A percentile compares a stretch with the other conserved stretches of the same genome.
Evolutionary conservation across 441 rosid genomes (phyloP).

Genomic region (Gossypium trilobum): DNA sequence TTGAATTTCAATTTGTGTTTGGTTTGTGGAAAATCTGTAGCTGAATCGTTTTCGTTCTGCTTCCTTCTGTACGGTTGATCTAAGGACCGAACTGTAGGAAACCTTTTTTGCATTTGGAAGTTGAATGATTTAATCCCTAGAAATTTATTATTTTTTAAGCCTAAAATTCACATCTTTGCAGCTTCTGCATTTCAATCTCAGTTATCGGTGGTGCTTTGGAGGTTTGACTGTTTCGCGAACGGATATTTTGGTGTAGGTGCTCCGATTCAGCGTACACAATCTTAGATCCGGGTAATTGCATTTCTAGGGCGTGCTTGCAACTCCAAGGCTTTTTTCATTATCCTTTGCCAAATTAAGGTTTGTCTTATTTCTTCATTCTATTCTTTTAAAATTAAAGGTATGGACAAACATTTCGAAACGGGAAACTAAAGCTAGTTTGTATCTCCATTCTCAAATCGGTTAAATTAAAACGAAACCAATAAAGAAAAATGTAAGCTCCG

Average conservation of each 20-base stretch:
- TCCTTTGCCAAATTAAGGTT: background rate
- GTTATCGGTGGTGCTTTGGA: background rate
- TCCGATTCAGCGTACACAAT: background rate
- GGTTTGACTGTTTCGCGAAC: conserved; percentile 2
- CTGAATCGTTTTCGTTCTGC: background rate
- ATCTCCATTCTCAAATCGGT: background rate
- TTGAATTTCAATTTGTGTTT: background rate
- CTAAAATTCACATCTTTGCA: conserved; percentile 2
- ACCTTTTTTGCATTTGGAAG: background rate
- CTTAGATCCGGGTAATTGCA: background rate
- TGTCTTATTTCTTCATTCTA: background rate
- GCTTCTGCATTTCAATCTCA: background rate
- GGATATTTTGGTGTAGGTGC: background rate
- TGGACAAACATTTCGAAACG: background rate
- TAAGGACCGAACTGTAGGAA: background rate
- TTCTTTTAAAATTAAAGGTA: background rate
- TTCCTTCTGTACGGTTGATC: background rate
- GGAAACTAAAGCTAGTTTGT: background rate
- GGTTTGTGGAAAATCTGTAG: background rate
- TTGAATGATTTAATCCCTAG: background rate
- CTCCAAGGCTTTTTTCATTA: background rate
- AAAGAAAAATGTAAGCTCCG: background rate
- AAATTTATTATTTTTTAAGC: background rate
- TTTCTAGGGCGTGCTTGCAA: conserved; percentile 3
- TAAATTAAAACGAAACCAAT: background rate